A percentile compares a stretch with the other conserved stretches of the same genome.
phyloP scores from a whole-genome alignment of 495 filamentous ascomycete species.

The Neurospora tetrasperma region DNA sequence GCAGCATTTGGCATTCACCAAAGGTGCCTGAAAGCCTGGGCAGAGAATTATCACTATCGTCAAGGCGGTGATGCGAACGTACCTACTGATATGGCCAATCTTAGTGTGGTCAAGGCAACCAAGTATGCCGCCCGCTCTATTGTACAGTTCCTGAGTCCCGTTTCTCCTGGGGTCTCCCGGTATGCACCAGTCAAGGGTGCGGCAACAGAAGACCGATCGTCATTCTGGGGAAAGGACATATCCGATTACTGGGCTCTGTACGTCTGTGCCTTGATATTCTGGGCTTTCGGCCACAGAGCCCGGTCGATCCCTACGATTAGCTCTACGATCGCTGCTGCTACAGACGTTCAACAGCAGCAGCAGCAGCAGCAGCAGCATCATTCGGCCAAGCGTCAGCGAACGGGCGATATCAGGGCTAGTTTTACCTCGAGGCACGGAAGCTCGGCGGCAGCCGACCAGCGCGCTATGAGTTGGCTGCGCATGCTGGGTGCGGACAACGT shows the following conservation, averaged over 20 bases:
- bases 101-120: constrained; percentile 16
- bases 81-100: neutral
- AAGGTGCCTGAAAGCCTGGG: constrained; percentile 29
- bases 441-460: constrained; percentile 29
- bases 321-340: constrained; percentile 47
- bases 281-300: constrained; percentile 30
- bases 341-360: constrained; percentile 36
- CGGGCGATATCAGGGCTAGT: constrained; percentile 57
- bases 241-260: constrained; percentile 41
- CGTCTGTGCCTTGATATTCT: constrained; percentile 38
- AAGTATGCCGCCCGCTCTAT: constrained; percentile 26
- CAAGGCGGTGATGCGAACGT: constrained; percentile 1
- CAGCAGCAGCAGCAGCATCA: constrained; percentile 10
- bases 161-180: neutral
- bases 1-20: constrained; percentile 29
- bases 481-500: constrained; percentile 51
- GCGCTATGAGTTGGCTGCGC: constrained; percentile 46
- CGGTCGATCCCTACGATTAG: constrained; percentile 3
- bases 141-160: constrained; percentile 12
- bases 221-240: constrained; percentile 23
- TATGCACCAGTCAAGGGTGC: neutral
- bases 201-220: neutral
- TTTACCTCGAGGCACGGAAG: constrained; percentile 34
- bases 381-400: constrained; percentile 35
- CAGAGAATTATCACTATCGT: constrained; percentile 8